Conservation (phyloP, 1,284 basidiomycete species). For the Cryptococcus sp. region DNA sequence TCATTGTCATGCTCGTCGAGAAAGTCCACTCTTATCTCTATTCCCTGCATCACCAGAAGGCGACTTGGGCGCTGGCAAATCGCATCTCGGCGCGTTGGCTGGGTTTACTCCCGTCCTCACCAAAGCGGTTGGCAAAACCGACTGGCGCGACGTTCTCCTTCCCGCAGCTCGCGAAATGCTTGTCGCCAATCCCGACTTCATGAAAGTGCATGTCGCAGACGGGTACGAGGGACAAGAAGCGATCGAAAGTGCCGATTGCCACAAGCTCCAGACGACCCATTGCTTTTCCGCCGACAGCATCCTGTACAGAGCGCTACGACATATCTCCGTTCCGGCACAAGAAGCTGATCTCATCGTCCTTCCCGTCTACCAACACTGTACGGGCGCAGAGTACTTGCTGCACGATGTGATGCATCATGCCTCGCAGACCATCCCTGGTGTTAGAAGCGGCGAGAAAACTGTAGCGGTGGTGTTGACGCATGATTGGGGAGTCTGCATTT, state of each 20-base stretch:
- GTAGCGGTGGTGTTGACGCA: constrained; percentile 54
- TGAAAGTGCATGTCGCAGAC: constrained; percentile 50
- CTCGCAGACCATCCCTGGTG: constrained; percentile 42
- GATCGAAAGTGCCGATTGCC: constrained; percentile 44
- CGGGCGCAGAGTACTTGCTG: constrained; percentile 43
- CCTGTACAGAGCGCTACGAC: constrained; percentile 48
- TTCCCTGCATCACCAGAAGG: constrained; percentile 9
- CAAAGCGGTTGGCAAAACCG: constrained; percentile 29
- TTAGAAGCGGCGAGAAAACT: constrained; percentile 36
- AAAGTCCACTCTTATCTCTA: constrained; percentile 40
- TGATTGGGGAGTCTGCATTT: constrained; percentile 55
- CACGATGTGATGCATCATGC: constrained; percentile 53
- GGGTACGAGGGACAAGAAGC: constrained; percentile 40
- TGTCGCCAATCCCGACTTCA: constrained; percentile 37
- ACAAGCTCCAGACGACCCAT: constrained; percentile 44
- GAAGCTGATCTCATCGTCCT: constrained; percentile 55
- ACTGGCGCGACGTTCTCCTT: constrained; percentile 48
- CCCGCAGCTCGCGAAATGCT: constrained; percentile 46
- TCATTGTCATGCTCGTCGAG: constrained; percentile 38
- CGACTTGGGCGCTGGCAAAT: constrained; percentile 5
- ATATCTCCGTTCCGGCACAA: constrained; percentile 47
- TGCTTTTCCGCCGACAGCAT: constrained; percentile 54
- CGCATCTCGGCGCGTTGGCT: constrained; percentile 30
- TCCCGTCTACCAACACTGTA: constrained; percentile 55
- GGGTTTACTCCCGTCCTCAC: constrained; percentile 31